phyloP scores from a whole-genome alignment of 2,329 filamentous ascomycete species.

The Aspergillus terreus region DNA sequence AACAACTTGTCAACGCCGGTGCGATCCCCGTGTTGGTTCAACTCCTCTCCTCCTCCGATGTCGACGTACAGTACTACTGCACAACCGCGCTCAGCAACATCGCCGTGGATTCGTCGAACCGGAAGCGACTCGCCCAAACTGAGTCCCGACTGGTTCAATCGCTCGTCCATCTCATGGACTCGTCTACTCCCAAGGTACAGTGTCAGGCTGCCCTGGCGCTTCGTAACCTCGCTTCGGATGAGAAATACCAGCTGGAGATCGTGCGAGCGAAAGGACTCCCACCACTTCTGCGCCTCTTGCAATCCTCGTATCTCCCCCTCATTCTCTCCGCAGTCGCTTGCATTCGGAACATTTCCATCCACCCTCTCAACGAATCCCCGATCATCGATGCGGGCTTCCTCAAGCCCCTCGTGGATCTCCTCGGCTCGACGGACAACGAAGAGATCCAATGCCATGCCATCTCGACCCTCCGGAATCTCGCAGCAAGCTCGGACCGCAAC shows the following conservation, averaged over 20 bases:
- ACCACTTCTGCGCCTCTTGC: constrained; percentile 81
- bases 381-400: constrained; percentile 98
- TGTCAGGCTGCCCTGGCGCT: constrained; percentile 94
- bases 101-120: constrained; percentile 86
- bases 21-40: constrained; percentile 98
- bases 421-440: constrained; percentile 94
- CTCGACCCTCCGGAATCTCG: constrained; percentile 90
- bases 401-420: constrained; percentile 85
- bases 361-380: constrained; percentile 93
- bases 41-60: constrained; percentile 84
- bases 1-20: constrained; percentile 93
- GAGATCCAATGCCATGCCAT: constrained; percentile 99
- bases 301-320: constrained; percentile 91
- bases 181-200: constrained; percentile 93
- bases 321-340: constrained; percentile 96
- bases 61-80: constrained; percentile 99
- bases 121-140: constrained; percentile 84
- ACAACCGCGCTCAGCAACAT: constrained; percentile 98
- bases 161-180: constrained; percentile 94
- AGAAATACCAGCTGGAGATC: constrained; percentile 98
- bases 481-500: constrained; percentile 94
- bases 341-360: constrained; percentile 98
- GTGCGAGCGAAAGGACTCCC: constrained; percentile 82
- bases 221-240: constrained; percentile 92
- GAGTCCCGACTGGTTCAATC: constrained; percentile 91